Evolutionary conservation across 345 rosid species (phyloP).

Genomic region (Viola odorata): DNA sequence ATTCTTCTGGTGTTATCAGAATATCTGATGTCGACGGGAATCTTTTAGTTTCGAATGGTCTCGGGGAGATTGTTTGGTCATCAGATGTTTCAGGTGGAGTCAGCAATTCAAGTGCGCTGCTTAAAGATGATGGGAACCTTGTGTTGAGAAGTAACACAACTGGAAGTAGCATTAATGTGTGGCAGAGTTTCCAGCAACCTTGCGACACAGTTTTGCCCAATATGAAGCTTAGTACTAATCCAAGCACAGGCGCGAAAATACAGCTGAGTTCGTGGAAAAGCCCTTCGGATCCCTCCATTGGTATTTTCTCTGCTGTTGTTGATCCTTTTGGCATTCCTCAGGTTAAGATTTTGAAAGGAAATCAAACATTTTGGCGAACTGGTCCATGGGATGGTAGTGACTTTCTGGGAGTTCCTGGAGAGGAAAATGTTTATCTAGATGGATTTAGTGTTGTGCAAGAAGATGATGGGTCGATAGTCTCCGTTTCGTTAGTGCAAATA

Average conservation of each 20-base stretch:
- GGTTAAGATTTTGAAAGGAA: conserved; percentile 36
- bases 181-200: conserved; percentile 61
- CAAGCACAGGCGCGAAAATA: conserved; percentile 22
- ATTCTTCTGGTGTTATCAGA: conserved; percentile 32
- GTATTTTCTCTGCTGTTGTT: conserved; percentile 36
- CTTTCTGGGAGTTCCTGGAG: conserved; percentile 26
- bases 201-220: conserved; percentile 20
- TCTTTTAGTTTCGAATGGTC: conserved; percentile 32
- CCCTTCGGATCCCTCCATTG: conserved; percentile 47
- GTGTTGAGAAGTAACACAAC: conserved; percentile 21
- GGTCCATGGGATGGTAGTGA: conserved; percentile 57
- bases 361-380: conserved; percentile 34
- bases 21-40: conserved; percentile 33
- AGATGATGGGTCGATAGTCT: conserved; percentile 15
- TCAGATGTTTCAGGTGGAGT: conserved; percentile 26
- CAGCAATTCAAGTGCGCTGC: conserved; percentile 27
- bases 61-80: conserved; percentile 42
- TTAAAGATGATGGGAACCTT: conserved; percentile 49
- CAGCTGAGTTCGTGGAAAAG: conserved; percentile 47
- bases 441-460: conserved; percentile 26
- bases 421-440: conserved; percentile 21
- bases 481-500: background rate
- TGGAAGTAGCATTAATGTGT: conserved; percentile 20
- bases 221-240: conserved; percentile 32
- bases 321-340: conserved; percentile 26